Base-by-base conservation (phyloP, 1,284 basidiomycete species). In the Cryptococcus sp. region DNA sequence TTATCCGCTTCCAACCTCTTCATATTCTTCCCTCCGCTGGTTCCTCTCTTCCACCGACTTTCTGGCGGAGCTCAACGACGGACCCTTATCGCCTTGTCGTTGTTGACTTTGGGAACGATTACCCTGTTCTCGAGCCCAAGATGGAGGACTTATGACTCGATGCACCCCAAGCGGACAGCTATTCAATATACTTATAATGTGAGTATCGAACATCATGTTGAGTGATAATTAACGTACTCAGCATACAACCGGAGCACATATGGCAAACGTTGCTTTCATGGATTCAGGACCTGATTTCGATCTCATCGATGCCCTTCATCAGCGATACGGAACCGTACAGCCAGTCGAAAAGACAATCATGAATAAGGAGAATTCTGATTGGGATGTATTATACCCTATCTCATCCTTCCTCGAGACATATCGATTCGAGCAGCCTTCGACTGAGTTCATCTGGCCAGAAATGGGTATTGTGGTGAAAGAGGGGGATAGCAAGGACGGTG, bases 181-280 rank as follows among this genome's bases (percentile, higher is more conserved):
- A 82, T 94, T 30, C 79, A 97, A 55, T 88, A 93, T 71, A 82
- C 86, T 63, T 91, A 95, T 76, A 94, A 98, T 72, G 89, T 90
- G 65, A 65, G 85, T 77, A 5, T 30, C 54, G 56, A 13, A 41
- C 23, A 33, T 8, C 7, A 53, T 58, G 43, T 46, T 34, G 23
- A 23, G 31, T 31, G 31, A 43, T 15, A 52, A 58, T 36, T 51
- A 34, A 49, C 55, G 31, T 34, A 5, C 11, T 10, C 64, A 91
- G 89, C 80, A 89, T 50, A 87, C 86, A 1, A 85, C 85, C 0
- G 76, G 82, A 32, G 84, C 88, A 60, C 86, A 87, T 62, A 83
- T 86, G 58, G 78, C 95, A 23, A 90, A 97, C 66, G 73, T 98
- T 41, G 91, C 89, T 4, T 81, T 85, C 2, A 86, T 92, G 11